Percentiles rank a stretch among this genome's conserved stretches.
phyloP scores from a whole-genome alignment of 495 filamentous ascomycete genomes.

The Copromyces sp. region DNA sequence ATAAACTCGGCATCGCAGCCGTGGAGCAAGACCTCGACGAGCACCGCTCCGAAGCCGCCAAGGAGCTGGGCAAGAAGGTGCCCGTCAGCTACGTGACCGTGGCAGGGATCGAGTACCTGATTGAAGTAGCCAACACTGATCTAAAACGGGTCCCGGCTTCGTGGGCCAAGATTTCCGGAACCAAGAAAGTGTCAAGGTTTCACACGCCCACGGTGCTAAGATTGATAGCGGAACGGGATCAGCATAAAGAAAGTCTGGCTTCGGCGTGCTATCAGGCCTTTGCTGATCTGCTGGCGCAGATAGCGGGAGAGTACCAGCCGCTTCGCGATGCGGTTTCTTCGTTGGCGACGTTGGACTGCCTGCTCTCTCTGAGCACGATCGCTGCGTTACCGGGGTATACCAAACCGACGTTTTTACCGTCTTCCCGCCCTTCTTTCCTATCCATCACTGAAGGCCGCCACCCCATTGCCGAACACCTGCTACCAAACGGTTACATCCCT shows the following conservation, averaged over 20 bases:
- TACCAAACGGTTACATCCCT: conserved; percentile 82
- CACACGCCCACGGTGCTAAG: conserved; percentile 84
- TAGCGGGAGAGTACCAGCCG: conserved; percentile 73
- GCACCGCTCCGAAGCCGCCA: conserved; percentile 60
- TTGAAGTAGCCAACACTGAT: conserved; percentile 75
- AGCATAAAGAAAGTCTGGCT: conserved; percentile 86
- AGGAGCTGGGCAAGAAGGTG: conserved; percentile 56
- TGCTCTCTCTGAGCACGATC: conserved; percentile 76
- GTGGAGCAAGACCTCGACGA: conserved; percentile 80
- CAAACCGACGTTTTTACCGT: conserved; percentile 63
- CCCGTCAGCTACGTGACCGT: conserved; percentile 68
- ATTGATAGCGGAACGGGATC: conserved; percentile 80
- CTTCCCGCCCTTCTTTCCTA: conserved; percentile 55
- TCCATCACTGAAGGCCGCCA: conserved; percentile 70
- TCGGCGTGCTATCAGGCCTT: conserved; percentile 91
- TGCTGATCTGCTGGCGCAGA: conserved; percentile 51
- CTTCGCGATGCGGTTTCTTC: conserved; percentile 81
- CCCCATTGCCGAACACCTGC: conserved; percentile 90
- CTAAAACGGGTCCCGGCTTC: conserved; percentile 82
- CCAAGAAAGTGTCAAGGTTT: conserved; percentile 85
- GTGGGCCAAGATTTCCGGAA: conserved; percentile 89
- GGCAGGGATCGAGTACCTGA: conserved; percentile 84
- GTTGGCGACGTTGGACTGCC: conserved; percentile 80
- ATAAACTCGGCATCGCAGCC: conserved; percentile 84
- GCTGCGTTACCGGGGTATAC: conserved; percentile 80